Conservation (phyloP, 2,329 filamentous ascomycete species). For the Fusarium foetens region DNA sequence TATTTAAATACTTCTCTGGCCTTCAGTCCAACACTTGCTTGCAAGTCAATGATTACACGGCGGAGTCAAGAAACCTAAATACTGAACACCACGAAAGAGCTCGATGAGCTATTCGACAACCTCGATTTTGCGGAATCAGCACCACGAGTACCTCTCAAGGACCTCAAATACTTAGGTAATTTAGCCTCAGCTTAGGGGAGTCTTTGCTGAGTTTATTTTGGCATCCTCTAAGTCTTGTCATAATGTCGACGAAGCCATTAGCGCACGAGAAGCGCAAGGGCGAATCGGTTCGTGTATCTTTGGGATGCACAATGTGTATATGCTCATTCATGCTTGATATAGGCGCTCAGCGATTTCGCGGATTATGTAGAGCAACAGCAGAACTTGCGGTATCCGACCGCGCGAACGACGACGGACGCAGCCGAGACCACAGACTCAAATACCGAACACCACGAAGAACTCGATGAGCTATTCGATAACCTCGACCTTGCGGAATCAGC, state of each 20-base stretch:
- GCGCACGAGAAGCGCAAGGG: constrained; percentile 85
- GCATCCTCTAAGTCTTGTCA: constrained; percentile 27
- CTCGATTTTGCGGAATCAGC: no score
- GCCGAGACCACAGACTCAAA: constrained; percentile 46
- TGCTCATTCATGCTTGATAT: constrained; percentile 21
- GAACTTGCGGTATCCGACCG: constrained; percentile 70
- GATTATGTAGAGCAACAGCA: constrained; percentile 98
- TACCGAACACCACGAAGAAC: constrained; percentile 76
- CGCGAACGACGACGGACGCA: constrained; percentile 46
- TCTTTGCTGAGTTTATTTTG: neutral
- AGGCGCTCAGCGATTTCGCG: constrained; percentile 93
- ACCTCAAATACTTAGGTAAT: neutral
- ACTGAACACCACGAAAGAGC: no score
- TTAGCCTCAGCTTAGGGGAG: neutral
- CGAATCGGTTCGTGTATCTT: constrained; percentile 72
- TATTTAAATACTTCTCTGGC: constrained; percentile 16
- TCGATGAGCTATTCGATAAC: constrained; percentile 91
- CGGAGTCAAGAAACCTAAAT: neutral
- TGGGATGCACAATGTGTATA: neutral
- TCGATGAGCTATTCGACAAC: no score
- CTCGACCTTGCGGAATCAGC: constrained; percentile 81
- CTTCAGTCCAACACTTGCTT: neutral
- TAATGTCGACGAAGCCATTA: constrained; percentile 71
- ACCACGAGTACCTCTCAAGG: no score
- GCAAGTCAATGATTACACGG: constrained; percentile 43